These are phyloP conservation scores for Globisporangium nunn DNA, from an alignment of 352 stramenopile genomes.

Conservation along the genomic window DNA sequence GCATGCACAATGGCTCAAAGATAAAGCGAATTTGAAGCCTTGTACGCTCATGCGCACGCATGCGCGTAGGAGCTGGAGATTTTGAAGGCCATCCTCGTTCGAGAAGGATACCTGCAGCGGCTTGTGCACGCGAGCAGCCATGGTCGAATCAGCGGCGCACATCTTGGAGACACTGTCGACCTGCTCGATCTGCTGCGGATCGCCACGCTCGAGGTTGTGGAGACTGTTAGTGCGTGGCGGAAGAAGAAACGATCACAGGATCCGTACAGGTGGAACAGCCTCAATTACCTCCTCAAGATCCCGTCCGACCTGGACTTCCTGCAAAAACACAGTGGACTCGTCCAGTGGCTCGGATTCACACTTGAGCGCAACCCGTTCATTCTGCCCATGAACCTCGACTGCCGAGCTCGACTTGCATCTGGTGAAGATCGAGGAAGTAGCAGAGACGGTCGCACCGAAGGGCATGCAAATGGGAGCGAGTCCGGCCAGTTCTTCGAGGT, in stretches of 20 bases:
- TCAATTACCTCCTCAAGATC: conserved; percentile 91
- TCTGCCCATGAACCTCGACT: conserved; percentile 74
- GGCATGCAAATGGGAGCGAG: conserved; percentile 4
- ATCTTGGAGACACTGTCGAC: conserved; percentile 69
- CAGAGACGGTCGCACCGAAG: neutral
- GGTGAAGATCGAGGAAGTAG: neutral
- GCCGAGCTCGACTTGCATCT: conserved; percentile 6
- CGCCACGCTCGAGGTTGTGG: conserved; percentile 84
- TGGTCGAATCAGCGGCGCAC: conserved; percentile 34
- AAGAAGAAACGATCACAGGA: conserved; percentile 23
- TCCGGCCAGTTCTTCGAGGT: conserved; percentile 50
- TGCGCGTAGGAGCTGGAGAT: conserved; percentile 74
- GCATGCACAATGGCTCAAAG: neutral
- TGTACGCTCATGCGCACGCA: neutral
- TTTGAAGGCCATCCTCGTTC: conserved; percentile 85
- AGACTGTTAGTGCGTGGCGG: conserved; percentile 75
- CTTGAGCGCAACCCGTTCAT: conserved; percentile 87
- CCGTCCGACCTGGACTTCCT: conserved; percentile 88
- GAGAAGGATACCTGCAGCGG: conserved; percentile 84
- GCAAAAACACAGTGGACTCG: conserved; percentile 61
- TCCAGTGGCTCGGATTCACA: conserved; percentile 81
- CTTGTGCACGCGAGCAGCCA: conserved; percentile 38
- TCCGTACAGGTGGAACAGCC: conserved; percentile 83
- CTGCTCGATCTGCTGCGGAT: conserved; percentile 83
- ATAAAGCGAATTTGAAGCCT: too few species aligned